phyloP scores from a whole-genome alignment of 78 protist genomes.

The Protostelium mycophagum region DNA sequence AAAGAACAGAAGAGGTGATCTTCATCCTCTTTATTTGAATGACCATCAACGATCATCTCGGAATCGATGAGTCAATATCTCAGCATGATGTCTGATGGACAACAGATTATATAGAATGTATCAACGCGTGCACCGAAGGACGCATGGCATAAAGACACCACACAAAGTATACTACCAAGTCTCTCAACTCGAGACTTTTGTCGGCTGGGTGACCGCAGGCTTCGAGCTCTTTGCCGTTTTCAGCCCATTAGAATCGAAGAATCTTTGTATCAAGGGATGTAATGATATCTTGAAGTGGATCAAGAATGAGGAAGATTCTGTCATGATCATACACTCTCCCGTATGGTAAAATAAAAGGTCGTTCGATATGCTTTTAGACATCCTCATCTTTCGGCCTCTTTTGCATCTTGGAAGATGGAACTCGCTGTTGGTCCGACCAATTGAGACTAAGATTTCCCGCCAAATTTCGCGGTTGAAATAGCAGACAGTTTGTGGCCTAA shows the following conservation, averaged over 20 bases:
- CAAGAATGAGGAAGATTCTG: constrained; percentile 30
- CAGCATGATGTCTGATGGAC: too few species aligned
- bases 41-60: too few species aligned
- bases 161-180: constrained; percentile 61
- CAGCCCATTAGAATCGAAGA: constrained; percentile 48
- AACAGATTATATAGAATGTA: constrained; percentile 42
- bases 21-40: background rate
- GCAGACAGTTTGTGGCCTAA: too few species aligned
- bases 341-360: background rate
- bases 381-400: too few species aligned
- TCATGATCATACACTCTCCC: background rate
- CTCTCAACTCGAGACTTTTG: constrained; percentile 40
- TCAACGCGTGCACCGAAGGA: constrained; percentile 37
- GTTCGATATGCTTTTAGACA: too few species aligned
- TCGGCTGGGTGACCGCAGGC: constrained; percentile 30
- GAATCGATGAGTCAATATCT: too few species aligned
- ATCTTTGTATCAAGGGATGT: constrained; percentile 26
- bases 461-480: too few species aligned
- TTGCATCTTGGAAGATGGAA: too few species aligned
- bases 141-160: constrained; percentile 19
- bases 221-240: constrained; percentile 63
- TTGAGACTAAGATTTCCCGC: too few species aligned
- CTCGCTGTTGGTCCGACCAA: too few species aligned
- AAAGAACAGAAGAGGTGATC: constrained; percentile 28
- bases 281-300: constrained; percentile 39